phyloP scores from a whole-genome alignment of 345 rosid genomes.

The Brassica napus region Da-Ae NC_063448.1:7590501-7591000 shows the following conservation, averaged over 20 bases:
- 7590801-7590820: slow-evolving; percentile 63
- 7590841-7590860: slow-evolving; percentile 61
- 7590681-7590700: background rate
- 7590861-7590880: slow-evolving; percentile 68
- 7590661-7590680: background rate
- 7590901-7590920: slow-evolving; percentile 43
- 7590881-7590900: slow-evolving; percentile 43
- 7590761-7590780: slow-evolving; percentile 56
- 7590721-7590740: slow-evolving; percentile 98
- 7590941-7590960: too few species aligned
- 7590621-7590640: background rate
- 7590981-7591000: too few species aligned
- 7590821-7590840: slow-evolving; percentile 32
- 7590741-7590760: slow-evolving; percentile 74
- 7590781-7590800: slow-evolving; percentile 70
- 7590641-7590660: background rate
- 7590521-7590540: slow-evolving; percentile 99
- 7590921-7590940: background rate
- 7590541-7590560: slow-evolving; percentile 48
- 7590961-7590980: too few species aligned
- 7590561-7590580: background rate
- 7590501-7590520: slow-evolving; percentile 89
- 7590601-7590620: background rate
- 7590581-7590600: slow-evolving; percentile 19
- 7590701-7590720: slow-evolving; percentile 1